A percentile compares a stretch with the other conserved stretches of the same genome.
Evolutionary conservation across 2,329 filamentous ascomycete genomes (phyloP).

Genomic region (Colletotrichum acutatum): DNA sequence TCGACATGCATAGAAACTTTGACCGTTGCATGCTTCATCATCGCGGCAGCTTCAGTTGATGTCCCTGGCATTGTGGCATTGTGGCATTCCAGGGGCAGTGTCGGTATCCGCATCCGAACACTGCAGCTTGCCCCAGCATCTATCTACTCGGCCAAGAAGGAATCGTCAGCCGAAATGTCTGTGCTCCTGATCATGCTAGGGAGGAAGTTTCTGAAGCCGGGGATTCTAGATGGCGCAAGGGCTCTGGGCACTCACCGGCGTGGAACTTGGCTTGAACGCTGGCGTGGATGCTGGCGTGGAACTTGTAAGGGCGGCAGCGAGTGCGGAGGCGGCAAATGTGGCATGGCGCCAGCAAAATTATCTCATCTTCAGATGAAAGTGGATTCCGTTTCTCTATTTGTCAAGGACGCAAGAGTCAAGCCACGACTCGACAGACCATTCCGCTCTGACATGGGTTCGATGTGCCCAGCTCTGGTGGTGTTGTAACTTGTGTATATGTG

Average conservation of each 20-base stretch:
- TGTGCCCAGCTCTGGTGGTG: background rate
- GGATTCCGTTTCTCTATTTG: conserved; percentile 13
- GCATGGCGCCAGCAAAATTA: background rate
- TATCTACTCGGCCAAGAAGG: background rate
- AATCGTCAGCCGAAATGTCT: background rate
- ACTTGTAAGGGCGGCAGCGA: background rate
- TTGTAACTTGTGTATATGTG: background rate
- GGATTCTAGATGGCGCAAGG: conserved; percentile 2
- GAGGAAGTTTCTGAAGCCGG: conserved; percentile 8
- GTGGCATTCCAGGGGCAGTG: background rate
- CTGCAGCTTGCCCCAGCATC: background rate
- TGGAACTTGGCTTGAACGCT: conserved; percentile 7
- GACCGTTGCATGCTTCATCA: background rate
- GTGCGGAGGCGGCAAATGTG: background rate
- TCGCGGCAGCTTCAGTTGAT: background rate
- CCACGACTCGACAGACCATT: background rate
- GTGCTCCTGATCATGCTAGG: conserved; percentile 3
- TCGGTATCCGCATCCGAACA: too few species aligned
- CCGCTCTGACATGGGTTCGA: background rate
- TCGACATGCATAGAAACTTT: background rate
- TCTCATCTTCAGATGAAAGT: conserved; percentile 7
- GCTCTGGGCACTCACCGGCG: conserved; percentile 9
- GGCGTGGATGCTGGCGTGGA: conserved; percentile 10
- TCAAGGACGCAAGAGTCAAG: background rate
- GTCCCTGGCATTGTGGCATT: background rate